A percentile compares a stretch with the other conserved stretches of the same genome.
Evolutionary conservation across 2,329 filamentous ascomycete species (phyloP).

Genomic region (Diaporthe caulivora): DNA sequence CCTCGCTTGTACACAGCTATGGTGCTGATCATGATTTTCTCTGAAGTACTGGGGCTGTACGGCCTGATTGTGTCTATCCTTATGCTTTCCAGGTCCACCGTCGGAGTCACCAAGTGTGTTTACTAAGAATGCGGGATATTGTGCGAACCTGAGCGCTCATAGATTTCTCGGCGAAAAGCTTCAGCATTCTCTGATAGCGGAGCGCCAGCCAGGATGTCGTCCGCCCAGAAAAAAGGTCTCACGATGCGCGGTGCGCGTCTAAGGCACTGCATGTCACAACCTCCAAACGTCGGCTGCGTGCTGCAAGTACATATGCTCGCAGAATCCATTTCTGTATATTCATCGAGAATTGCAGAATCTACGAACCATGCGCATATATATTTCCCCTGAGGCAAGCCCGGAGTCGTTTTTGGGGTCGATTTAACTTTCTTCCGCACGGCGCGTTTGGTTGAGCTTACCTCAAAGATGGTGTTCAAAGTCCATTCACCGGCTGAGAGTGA

Average conservation of each 20-base stretch:
- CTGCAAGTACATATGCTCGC: not conserved
- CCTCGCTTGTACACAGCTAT: slow-evolving; percentile 93
- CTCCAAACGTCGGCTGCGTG: not conserved
- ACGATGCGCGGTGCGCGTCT: slow-evolving; percentile 15
- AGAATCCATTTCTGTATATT: too few species aligned
- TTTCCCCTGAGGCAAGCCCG: not conserved
- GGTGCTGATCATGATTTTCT: slow-evolving; percentile 99
- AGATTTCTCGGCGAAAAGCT: fast-evolving
- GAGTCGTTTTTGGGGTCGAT: too few species aligned
- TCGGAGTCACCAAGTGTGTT: slow-evolving; percentile 17
- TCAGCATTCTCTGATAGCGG: too few species aligned
- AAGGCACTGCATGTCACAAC: not conserved
- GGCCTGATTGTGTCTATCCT: slow-evolving; percentile 98
- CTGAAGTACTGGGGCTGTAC: slow-evolving; percentile 97
- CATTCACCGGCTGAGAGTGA: not conserved
- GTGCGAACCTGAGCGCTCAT: too few species aligned
- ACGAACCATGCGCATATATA: not conserved
- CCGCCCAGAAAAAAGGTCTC: not conserved
- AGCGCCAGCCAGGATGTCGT: not conserved
- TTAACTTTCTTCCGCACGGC: not conserved
- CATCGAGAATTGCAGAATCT: not conserved
- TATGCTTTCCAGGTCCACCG: slow-evolving; percentile 65
- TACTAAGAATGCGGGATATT: not conserved
- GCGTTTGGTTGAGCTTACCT: not conserved
- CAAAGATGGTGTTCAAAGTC: not conserved